Percentiles rank a stretch among this genome's conserved stretches.
phyloP scores from a whole-genome alignment of 345 rosid genomes.

The Citrus reticulata region DNA sequence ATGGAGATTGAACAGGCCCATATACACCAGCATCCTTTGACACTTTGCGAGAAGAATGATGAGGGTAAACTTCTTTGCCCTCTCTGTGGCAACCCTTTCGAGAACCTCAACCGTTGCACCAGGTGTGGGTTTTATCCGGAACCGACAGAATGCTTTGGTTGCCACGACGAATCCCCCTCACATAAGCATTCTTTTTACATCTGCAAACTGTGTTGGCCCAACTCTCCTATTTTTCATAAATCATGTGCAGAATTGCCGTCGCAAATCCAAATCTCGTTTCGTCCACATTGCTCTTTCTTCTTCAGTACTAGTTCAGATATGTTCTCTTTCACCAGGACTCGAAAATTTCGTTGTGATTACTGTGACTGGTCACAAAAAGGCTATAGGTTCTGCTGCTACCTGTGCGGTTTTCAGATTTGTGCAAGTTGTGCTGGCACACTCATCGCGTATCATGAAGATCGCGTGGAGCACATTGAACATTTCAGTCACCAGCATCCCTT shows the following conservation, averaged over 20 bases:
- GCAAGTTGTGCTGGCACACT: too few relatives aligned
- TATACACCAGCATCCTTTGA: neutral
- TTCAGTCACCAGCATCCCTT: neutral
- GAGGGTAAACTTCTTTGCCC: neutral
- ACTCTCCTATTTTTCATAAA: neutral
- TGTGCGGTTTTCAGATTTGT: too few relatives aligned
- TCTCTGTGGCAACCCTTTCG: neutral
- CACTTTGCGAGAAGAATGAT: neutral
- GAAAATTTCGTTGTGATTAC: too few relatives aligned
- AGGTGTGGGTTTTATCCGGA: neutral
- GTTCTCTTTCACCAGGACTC: too few relatives aligned
- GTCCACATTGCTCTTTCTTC: too few relatives aligned
- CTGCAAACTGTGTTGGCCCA: neutral
- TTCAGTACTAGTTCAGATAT: too few relatives aligned
- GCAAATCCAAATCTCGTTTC: too few relatives aligned
- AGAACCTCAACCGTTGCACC: neutral
- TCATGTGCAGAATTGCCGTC: neutral
- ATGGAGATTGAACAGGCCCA: neutral
- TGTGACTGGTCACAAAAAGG: too few relatives aligned
- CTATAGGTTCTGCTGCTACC: too few relatives aligned
- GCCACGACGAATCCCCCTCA: neutral
- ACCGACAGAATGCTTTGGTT: neutral
- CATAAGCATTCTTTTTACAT: neutral
- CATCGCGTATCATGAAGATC: neutral
- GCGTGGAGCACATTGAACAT: neutral